Evolutionary conservation across 2,329 filamentous ascomycete species (phyloP), one percentile per base, ranked within the genome.

Genomic region (Xylaria sp.): DNA sequence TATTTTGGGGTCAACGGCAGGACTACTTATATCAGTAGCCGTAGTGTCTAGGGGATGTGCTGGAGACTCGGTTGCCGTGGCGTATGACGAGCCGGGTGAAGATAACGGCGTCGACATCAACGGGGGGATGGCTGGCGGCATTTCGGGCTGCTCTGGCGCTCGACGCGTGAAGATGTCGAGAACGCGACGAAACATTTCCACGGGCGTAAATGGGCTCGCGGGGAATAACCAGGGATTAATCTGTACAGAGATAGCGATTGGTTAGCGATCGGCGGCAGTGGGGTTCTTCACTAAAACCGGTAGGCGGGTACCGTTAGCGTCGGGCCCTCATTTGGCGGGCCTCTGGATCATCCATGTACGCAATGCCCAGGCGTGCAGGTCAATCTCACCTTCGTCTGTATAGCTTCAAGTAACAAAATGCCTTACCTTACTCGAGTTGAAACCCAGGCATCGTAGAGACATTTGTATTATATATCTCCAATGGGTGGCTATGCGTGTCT

Each of bases 21-120:
- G 59, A 29, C 52, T 66, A 17, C 60, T 64, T 34, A 56, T 58
- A 47, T 62, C 59, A 21, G 61, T 61, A n/a, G 52, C 39, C 8
- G 52, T 58, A 34, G 41, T 16, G 40, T 62, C 52, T 16, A 51
- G 40, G 21, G 42, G 48, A 8, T 58, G 50, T 7, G 34, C 29
- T 17, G 63, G 59, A 8, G 62, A 60, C 6, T 61, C 62, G 4
- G 60, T 59, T 4, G 65, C 65, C 1, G 65, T 66, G 16, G 57
- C 56, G 49, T 59, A 66, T 8, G n/a, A n/a, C n/a, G 65, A 67
- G 42, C 54, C 53, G 1, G 56, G 52, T 7, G 65, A 63, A 21
- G 65, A 67, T 18, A 63, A 38, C 38, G 60, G 53, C 18, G 62
- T 61, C 2, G 64, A 63, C 16, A 24, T 21, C 5, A 39, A 40